These are phyloP conservation scores for Spatholobus suberectus DNA, from an alignment of 306 rosid species.

Conservation along the genomic window DNA sequence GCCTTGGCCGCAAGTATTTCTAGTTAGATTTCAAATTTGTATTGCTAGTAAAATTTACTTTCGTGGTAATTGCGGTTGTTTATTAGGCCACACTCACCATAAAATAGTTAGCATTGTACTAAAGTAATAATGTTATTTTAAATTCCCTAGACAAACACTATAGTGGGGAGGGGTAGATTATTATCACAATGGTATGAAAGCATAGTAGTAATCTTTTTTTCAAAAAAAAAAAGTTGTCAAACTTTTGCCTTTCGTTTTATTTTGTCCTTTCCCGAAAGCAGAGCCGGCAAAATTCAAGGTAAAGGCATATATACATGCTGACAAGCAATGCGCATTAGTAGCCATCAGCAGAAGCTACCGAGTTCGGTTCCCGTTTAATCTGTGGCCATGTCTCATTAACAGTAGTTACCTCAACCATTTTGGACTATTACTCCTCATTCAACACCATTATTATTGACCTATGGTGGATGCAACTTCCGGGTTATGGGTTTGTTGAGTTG, in stretches of 20 bases:
- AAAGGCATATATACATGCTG: background rate
- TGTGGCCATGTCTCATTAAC: conserved; percentile 29
- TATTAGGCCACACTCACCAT: background rate
- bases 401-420: background rate
- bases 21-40: background rate
- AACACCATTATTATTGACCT: background rate
- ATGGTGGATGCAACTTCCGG: conserved; percentile 28
- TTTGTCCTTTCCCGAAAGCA: background rate
- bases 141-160: background rate
- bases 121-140: background rate
- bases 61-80: background rate
- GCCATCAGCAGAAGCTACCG: background rate
- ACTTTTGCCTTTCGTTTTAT: background rate
- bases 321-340: conserved; percentile 9
- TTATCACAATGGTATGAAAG: background rate
- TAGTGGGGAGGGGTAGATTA: background rate
- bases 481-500: conserved; percentile 8
- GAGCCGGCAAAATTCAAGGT: conserved; percentile 14
- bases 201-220: too few species aligned
- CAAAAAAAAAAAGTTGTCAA: background rate
- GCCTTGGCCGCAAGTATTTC: background rate
- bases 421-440: conserved; percentile 12
- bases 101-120: background rate
- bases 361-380: conserved; percentile 4
- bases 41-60: background rate